Evolutionary conservation across 2,329 filamentous ascomycete genomes (phyloP).

Genomic region (Aspergillus ustus): DNA sequence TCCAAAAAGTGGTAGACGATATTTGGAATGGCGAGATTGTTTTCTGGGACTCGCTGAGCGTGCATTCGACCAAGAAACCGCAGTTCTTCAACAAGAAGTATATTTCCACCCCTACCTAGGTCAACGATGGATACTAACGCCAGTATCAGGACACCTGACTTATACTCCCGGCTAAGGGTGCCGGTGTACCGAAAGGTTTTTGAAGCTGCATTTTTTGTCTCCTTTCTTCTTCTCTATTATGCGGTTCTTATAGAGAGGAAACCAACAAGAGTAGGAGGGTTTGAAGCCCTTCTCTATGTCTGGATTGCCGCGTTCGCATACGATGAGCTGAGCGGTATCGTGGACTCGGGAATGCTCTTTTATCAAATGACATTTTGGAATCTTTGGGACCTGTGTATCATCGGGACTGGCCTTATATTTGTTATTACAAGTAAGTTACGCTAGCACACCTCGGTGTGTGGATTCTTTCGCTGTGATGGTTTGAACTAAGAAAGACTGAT

Average conservation of each 20-base stretch:
- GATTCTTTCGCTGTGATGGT: neutral
- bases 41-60: conserved; percentile 81
- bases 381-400: conserved; percentile 73
- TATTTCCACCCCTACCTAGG: neutral
- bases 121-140: neutral
- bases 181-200: conserved; percentile 84
- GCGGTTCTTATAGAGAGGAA: conserved; percentile 78
- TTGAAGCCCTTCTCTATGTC: conserved; percentile 76
- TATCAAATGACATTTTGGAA: conserved; percentile 86
- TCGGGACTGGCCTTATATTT: conserved; percentile 72
- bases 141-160: conserved; percentile 62
- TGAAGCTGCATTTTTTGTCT: conserved; percentile 78
- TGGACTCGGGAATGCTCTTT: conserved; percentile 84
- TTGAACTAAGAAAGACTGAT: neutral
- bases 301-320: conserved; percentile 89
- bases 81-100: conserved; percentile 71
- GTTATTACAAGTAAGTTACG: conserved; percentile 68
- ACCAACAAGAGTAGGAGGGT: conserved; percentile 65
- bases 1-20: conserved; percentile 81
- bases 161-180: conserved; percentile 76
- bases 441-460: neutral
- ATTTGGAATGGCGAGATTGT: conserved; percentile 87
- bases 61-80: conserved; percentile 74
- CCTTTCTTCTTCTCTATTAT: conserved; percentile 82
- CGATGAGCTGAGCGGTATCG: conserved; percentile 82